Base-by-base conservation (phyloP, 768 basidiomycete species). In the Russula dissimulans region DNA sequence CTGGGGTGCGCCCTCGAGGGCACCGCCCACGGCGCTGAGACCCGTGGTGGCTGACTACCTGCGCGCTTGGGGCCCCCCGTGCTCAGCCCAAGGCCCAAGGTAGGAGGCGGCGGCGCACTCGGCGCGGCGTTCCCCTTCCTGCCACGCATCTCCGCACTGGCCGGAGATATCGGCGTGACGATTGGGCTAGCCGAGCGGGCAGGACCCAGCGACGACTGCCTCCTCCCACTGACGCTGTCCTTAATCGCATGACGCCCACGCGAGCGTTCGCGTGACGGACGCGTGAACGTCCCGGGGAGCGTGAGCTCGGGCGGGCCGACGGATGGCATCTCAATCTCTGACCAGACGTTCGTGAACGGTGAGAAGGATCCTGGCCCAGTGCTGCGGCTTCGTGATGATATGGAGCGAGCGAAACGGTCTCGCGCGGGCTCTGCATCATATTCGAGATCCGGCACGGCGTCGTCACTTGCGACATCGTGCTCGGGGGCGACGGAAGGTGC, bases 131-230 rank as follows among this genome's bases (percentile, higher is more conserved):
- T 12, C 15, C 53, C 31, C 62, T 49, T 56, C 34, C 58, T 50
- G 36, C 57, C 64, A 22, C 62, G 62, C 41, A 31, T 51, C 36
- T 60, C 59, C 17, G n/a, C 56, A 17, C 69, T 71, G 4, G 63
- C 46, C 2, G 82, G 82, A 0, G 81, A 83, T 7, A 71, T 65
- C 0, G 79, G 79, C 1, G 74, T 71, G 9, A 77, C 69, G 60
- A 77, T 78, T 0, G 79, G 79, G 68, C 79, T 81, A 8, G 75
- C 71, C 5, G 79, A 81, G 18, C 79, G 76, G 9, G 78, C 79
- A 18, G 65, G 56, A 11, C 60, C 67, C 70, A 32, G 52, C 69
- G 44, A 65, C 69, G 29, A 69, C 67, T 50, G 76, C 74, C 22
- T 76, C 74, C 22, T 76, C 75, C 43, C 77, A 72, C 34, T 43